Evolutionary conservation across 495 filamentous ascomycete genomes (phyloP), one percentile per base, ranked within the genome.

Genomic region (Platismatia glauca): DNA sequence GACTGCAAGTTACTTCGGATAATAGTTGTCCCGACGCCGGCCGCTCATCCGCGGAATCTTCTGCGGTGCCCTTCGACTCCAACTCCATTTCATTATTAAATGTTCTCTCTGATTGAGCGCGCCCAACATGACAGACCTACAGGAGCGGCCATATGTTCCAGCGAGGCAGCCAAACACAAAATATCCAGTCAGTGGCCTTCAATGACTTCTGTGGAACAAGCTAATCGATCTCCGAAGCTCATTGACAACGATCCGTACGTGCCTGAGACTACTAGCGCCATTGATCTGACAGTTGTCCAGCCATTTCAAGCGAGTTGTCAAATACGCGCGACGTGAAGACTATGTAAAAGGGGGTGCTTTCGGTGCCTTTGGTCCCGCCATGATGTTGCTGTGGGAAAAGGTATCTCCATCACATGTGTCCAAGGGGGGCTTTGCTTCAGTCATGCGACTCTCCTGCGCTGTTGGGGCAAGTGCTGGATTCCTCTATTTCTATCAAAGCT

Each of bases 241-340:
- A 97, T 97, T 74, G 93, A 97, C 79, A 91, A 85, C 78, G 93
- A 97, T 77, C 93, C 93, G 93, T 97, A 90, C 73, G 87, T 75
- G 67, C 62, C 67, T 67, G 64, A 63, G 63, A 59, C 46, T 50
- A 57, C 58, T 55, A 33, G 35, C 57, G 44, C 52, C 31, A 57
- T 50, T n/a, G 38, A 64, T 70, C 70, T 74, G 43, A 75, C 63
- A 65, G 59, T 35, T 59, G n/a, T 43, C 55, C 68, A 97, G 95
- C 66, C 93, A 98, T 74, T 84, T 97, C 76, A 88, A 79, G 72
- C 87, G 95, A 69, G 94, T 97, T 50, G 71, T 95, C 59, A 74
- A 84, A 69, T 98, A 97, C 81, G 88, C 91, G 58, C 84, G 94
- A 34, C 75, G 84, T 38, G 86, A 82, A 48, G 94, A 98, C 76